Conservation (phyloP, 257 asterid species). For the Fraxinus excelsior region DNA sequence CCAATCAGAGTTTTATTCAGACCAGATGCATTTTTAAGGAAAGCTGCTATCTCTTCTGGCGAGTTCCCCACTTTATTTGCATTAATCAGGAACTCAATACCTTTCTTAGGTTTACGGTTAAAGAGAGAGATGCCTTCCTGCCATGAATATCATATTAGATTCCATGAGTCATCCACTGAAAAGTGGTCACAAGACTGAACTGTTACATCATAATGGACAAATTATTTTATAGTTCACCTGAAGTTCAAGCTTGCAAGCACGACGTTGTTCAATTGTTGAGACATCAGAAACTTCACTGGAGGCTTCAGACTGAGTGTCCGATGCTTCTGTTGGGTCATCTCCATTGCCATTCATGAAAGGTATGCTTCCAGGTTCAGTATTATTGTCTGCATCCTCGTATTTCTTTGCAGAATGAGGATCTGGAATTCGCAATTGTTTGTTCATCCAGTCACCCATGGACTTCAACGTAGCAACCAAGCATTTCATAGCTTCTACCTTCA, state of each 20-base stretch:
- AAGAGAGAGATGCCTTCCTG: conserved; percentile 99
- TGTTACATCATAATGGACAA: conserved; percentile 24
- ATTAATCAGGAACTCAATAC: conserved; percentile 87
- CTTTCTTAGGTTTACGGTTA: conserved; percentile 95
- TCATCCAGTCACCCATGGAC: conserved; percentile 99
- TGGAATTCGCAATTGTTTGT: conserved; percentile 89
- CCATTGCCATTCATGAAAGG: conserved; percentile 59
- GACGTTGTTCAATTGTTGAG: conserved; percentile 91
- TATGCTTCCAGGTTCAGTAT: conserved; percentile 66
- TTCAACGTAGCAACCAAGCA: conserved; percentile 84
- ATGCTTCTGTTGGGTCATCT: conserved; percentile 73
- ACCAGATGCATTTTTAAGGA: conserved; percentile 86
- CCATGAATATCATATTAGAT: conserved; percentile 41
- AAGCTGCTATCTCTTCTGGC: conserved; percentile 85
- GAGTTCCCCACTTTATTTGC: conserved; percentile 93
- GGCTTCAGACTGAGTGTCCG: conserved; percentile 87
- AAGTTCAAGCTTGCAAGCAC: conserved; percentile 98
- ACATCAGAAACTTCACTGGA: conserved; percentile 89
- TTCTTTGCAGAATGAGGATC: conserved; percentile 71
- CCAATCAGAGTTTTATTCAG: conserved; percentile 90
- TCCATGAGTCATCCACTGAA: conserved; percentile 22
- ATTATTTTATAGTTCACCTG: conserved; percentile 59
- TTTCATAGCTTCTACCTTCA: conserved; percentile 96
- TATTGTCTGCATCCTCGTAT: conserved; percentile 58
- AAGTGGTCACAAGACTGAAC: conserved; percentile 24